Evolutionary conservation across 2,329 filamentous ascomycete genomes (phyloP), one percentile per base, ranked within the genome.

Genomic region (Diaporthe capsici): DNA sequence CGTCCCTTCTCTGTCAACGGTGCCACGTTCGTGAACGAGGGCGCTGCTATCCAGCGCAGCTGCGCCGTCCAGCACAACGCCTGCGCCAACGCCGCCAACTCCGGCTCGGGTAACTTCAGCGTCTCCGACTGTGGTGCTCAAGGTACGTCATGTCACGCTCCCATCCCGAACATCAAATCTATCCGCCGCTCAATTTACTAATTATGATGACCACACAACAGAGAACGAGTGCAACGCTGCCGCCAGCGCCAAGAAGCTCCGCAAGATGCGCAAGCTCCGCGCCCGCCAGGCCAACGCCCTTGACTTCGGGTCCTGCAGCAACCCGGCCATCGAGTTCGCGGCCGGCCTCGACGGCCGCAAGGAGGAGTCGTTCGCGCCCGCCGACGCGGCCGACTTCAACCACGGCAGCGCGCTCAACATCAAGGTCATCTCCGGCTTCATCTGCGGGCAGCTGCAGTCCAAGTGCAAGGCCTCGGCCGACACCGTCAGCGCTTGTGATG

Each of bases 1-100:
- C 85, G 85, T 22, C 87, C 87, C 71, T 90, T 89, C 81, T 83
- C 81, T 67, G 91, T 91, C 77, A 91, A 88, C 74, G 87, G 86
- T 22, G 87, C 87, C 73, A 90, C 86, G 76, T 92, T 92, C 81
- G 84, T 87, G 7, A 86, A 86, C 78, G 78, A 80, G 13, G 85
- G 83, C 60, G 87, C 86, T 49, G 87, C 87, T 13, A 80, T 87
- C 75, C 83, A 85, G 81, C 86, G 87, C 37, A 87, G 87, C 15
- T 89, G 87, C 80, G 85, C 87, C 75, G 83, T 88, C 51, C 87
- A 89, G 82, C 85, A 88, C 82, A 89, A 89, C 80, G 83, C 84
- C 13, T 89, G 87, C 82, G 83, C 87, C 77, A 86, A 86, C 79
- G 87, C 86, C 20, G 87, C 84, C 81, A 88, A 89, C 84, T 80